Evolutionary conservation across 495 filamentous ascomycete genomes (phyloP), one percentile per base, ranked within the genome.

Genomic region (Penicillium psychrofluorescens): DNA sequence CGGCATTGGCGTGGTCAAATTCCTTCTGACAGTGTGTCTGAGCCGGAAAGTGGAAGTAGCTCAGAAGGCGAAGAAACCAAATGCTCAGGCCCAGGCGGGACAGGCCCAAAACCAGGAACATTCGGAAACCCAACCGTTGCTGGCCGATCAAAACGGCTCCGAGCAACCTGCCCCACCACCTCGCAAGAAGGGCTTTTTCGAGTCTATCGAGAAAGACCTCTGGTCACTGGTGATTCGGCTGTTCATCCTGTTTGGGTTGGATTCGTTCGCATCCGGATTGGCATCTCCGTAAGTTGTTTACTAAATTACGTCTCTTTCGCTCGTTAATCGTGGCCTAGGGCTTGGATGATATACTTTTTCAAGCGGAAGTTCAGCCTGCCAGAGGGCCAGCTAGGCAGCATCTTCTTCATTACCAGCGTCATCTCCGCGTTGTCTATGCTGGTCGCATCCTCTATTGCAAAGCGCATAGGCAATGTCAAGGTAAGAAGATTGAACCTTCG

Each of bases 181-280:
- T 6, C 56, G 49, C 30, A 64, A 62, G 48, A 60, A 51, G 22
- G 45, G 51, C 4, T 13, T 59, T 6, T 54, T 83, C 22, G 63
- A 76, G 0, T 71, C 76, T 36, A 75, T 85, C 15, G 82, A 81
- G 7, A 51, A 51, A 1, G 59, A 77, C 35, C 77, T 83, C 8
- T 68, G 78, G 33, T 64, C 68, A 1, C 73, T 86, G 44, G 76
- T 95, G 44, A 57, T 81, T 39, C 76, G 82, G 13, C 68, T 95
- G 0, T 88, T 85, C 66, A 73, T 86, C 40, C 68, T 95, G 8
- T 82, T 95, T 50, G 77, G 79, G 33, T 57, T 95, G 2, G 90
- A 95, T 66, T 81, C 82, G 0, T 72, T 91, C 36, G 85, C 86
- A 3, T 85, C 84, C 35, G 86, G 88, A 29, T 79, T 95, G 69